Percentiles rank a stretch among this genome's conserved stretches.
Evolutionary conservation across 2,329 filamentous ascomycete genomes (phyloP).

Genomic region (Calonectria pseudoreteaudii): DNA sequence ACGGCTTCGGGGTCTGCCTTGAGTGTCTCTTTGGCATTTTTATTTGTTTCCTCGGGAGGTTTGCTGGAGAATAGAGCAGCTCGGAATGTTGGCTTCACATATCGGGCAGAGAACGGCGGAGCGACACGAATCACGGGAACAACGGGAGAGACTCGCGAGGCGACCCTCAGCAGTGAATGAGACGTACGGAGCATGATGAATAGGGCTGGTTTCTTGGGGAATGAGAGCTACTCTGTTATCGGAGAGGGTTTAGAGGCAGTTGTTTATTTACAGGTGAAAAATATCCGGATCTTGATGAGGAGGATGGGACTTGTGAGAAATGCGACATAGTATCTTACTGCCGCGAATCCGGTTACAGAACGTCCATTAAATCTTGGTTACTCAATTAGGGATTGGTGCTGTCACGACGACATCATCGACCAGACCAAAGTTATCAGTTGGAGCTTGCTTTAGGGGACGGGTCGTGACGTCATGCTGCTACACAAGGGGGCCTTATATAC

Average conservation of each 20-base stretch:
- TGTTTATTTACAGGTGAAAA: neutral
- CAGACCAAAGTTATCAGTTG: conserved; percentile 12
- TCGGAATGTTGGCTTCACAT: conserved; percentile 27
- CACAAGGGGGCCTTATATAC: conserved; percentile 1
- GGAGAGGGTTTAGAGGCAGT: neutral
- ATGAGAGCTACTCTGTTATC: neutral
- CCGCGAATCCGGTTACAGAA: conserved; percentile 8
- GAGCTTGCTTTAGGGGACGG: conserved; percentile 25
- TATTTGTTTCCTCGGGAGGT: conserved; percentile 66
- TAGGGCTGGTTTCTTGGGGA: neutral
- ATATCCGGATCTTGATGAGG: neutral
- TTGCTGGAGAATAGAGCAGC: conserved; percentile 41
- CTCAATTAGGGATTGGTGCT: conserved; percentile 14
- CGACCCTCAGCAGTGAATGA: conserved; percentile 38
- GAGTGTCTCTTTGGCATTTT: conserved; percentile 67
- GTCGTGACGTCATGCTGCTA: conserved; percentile 41
- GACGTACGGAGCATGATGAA: conserved; percentile 48
- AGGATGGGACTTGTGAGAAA: neutral
- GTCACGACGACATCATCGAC: conserved; percentile 42
- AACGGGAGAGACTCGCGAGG: conserved; percentile 29
- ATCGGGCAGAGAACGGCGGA: conserved; percentile 22
- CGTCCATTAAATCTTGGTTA: conserved; percentile 12
- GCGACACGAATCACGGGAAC: conserved; percentile 15
- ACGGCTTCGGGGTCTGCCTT: conserved; percentile 70
- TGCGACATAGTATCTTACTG: neutral